Percentiles rank a stretch among this genome's conserved stretches.
These are phyloP conservation scores for Priceomyces haplophilus DNA, from an alignment of 805 yeast species.

Conservation along the genomic window DNA sequence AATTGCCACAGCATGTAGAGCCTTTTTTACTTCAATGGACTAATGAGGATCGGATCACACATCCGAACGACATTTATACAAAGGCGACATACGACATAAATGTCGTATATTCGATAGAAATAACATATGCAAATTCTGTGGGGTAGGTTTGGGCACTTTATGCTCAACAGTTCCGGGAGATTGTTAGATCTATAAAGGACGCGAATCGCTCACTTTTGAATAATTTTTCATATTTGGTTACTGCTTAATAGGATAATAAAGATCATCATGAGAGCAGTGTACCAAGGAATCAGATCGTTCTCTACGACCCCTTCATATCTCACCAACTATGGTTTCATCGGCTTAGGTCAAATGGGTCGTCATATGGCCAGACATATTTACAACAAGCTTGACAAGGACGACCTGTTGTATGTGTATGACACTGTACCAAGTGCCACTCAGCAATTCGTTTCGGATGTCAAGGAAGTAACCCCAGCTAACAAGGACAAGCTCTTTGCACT, in stretches of 20 bases:
- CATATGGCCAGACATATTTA: conserved; percentile 53
- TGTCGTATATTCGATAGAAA: no score
- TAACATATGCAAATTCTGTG: neutral
- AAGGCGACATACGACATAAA: neutral
- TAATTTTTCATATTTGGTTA: neutral
- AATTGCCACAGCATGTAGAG: neutral
- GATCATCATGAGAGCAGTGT: neutral
- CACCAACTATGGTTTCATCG: conserved; percentile 47
- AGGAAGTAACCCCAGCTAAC: conserved; percentile 21
- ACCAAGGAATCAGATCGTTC: neutral
- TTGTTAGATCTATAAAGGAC: neutral
- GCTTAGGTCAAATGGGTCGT: conserved; percentile 57
- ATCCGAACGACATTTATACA: neutral
- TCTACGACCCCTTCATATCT: conserved; percentile 1
- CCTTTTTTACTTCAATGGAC: neutral
- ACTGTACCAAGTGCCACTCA: conserved; percentile 25
- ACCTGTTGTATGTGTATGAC: conserved; percentile 45
- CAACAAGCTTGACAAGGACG: conserved; percentile 34
- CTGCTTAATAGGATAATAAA: neutral
- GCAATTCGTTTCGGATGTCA: conserved; percentile 22
- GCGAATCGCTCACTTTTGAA: neutral
- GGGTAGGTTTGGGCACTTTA: neutral
- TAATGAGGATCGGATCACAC: neutral
- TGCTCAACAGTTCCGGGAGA: no score
- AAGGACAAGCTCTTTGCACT: conserved; percentile 12